These are phyloP conservation scores for Funneliformis caledonium DNA, from an alignment of 371 early-diverging fungal species.

Conservation along the genomic window DNA sequence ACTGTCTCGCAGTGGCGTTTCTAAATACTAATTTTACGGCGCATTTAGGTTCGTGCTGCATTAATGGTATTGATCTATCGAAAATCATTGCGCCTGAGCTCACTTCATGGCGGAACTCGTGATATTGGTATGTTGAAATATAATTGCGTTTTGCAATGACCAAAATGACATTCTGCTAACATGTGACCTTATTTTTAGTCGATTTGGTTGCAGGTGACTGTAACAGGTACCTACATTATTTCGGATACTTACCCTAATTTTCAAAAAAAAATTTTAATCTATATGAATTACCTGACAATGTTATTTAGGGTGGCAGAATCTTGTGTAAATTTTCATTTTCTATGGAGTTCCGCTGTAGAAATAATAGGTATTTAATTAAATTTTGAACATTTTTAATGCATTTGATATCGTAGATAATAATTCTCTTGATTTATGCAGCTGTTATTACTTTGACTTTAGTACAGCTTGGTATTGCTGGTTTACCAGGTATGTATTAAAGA, in stretches of 20 bases:
- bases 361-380: conserved; percentile 49
- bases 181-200: conserved; percentile 26
- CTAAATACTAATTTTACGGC: too few species aligned
- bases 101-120: conserved; percentile 67
- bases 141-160: not conserved
- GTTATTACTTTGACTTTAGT: conserved; percentile 57
- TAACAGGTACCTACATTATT: conserved; percentile 47
- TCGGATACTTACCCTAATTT: not conserved
- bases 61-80: conserved; percentile 72
- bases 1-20: not conserved
- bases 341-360: conserved; percentile 74
- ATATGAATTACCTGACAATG: too few species aligned
- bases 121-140: conserved; percentile 50
- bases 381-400: not conserved
- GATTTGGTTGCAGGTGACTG: conserved; percentile 63
- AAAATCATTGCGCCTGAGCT: conserved; percentile 63
- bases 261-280: too few species aligned
- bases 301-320: conserved; percentile 61
- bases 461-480: conserved; percentile 56
- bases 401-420: not conserved
- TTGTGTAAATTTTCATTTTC: conserved; percentile 66
- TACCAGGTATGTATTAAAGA: conserved; percentile 47
- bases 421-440: conserved; percentile 41
- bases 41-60: conserved; percentile 60
- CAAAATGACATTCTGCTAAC: too few species aligned